Evolutionary conservation across 2,329 filamentous ascomycete genomes (phyloP), one percentile per base, ranked within the genome.

Genomic region (Neofusicoccum laricinum): DNA sequence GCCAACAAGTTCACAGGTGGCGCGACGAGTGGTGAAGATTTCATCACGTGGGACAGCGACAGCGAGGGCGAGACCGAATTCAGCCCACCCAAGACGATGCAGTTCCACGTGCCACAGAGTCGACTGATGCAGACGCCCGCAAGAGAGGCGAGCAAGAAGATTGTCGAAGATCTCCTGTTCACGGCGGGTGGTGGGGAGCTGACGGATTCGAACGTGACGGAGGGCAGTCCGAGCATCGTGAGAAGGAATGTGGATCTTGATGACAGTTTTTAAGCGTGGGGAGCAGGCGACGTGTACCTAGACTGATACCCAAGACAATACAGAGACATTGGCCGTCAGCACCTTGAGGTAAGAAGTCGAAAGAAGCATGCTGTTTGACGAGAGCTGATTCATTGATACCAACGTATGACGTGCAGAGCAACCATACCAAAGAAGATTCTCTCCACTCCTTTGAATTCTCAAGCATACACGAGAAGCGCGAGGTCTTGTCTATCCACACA

Each of bases 71-170:
- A 83, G 32, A 58, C 62, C 21, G 45, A 61, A 11, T 89, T 93
- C 77, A 97, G 92, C 72, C 95, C 95, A 32, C 95, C 95, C 0
- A 98, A 98, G 82, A 95, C 92, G 11, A 93, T 96, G 66, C 90
- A 93, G 72, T 96, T 96, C 75, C 89, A 90, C 49, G 79, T 96
- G 53, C 90, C 90, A 58, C 89, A 90, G 61, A 90, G 88, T 45
- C 88, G 90, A 72, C 79, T 96, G 21, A 76, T 94, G 74, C 91
- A 93, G 75, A 96, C 92, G 55, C 92, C 91, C 67, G 89, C 92
- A 34, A 86, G 90, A 63, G 91, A 95, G 76, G 92, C 92, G 3
- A 93, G 90, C 71, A 89, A 85, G 74, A 85, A 88, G 64, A 94
- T 96, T 65, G 91, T 96, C 0, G 89, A 93, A 61, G 90, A 94